phyloP scores from a whole-genome alignment of 371 early-diverging fungal genomes.

The Zychaea mexicana region DNA sequence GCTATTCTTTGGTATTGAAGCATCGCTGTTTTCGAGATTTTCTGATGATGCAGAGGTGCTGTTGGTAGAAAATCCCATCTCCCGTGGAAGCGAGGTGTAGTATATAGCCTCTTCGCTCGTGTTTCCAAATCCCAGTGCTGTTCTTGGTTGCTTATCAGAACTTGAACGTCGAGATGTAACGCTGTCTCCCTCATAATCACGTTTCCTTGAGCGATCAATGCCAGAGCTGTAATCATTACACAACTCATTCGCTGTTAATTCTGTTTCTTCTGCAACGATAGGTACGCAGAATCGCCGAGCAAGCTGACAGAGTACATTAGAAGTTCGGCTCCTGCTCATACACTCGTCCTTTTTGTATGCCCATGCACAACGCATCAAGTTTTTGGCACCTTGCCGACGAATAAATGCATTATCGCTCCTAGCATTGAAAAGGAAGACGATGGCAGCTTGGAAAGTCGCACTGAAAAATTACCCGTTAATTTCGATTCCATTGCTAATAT shows the following conservation, averaged over 20 bases:
- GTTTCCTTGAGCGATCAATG: conserved; percentile 9
- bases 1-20: not conserved
- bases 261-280: conserved; percentile 7
- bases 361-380: conserved; percentile 25
- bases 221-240: not conserved
- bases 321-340: conserved; percentile 13
- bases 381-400: conserved; percentile 20
- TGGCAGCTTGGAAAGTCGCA: conserved; percentile 40
- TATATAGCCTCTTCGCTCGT: not conserved
- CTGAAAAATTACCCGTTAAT: conserved; percentile 15
- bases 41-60: not conserved
- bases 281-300: conserved; percentile 11
- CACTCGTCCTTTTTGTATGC: conserved; percentile 17
- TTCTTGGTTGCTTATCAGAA: not conserved
- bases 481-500: not conserved
- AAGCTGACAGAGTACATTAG: conserved; percentile 13
- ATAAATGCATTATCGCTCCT: conserved; percentile 30
- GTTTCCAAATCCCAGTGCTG: not conserved
- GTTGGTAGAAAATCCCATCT: not conserved
- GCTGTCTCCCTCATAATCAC: not conserved
- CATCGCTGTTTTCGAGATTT: not conserved
- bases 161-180: not conserved
- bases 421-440: conserved; percentile 39
- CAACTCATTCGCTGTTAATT: not conserved
- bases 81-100: not conserved